Base-by-base conservation (phyloP, 2,329 filamentous ascomycete genomes). In the Phyllosticta ampelicida region DNA sequence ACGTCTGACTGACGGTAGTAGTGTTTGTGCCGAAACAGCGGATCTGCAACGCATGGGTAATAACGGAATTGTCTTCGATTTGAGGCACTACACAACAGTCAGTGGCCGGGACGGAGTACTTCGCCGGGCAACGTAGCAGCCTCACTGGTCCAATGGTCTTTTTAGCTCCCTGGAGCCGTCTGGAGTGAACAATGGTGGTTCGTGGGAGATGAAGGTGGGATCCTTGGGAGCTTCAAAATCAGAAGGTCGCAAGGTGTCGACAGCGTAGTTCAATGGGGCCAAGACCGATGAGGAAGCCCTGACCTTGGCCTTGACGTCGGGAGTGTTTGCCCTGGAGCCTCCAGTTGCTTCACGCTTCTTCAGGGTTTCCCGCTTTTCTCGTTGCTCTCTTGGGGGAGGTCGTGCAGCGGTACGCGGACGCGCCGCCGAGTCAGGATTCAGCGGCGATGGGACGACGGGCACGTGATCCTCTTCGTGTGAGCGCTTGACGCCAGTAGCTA, bases 1-100 rank as follows among this genome's bases (percentile, higher is more conserved):
- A 89, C 83, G 68, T 97, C 94, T 50, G 90, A 94, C 61, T 90
- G 86, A 61, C 91, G 86, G 73, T 95, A 96, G 76, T 88, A 94
- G 66, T 95, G 83, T 62, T 85, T 90, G 62, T 90, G 89, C 6
- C 89, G 86, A 67, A 96, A 96, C 19, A 82, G 79, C 1, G 90
- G 90, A 64, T 96, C 91, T 64, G 90, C 90, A 63, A 96, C 91
- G 69, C 89, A 95, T 65, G 91, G 88, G 29, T 86, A 87, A 70
- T 97, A 97, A 60, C 90, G 87, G 70, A 92, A 97, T 58, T 86
- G 81, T 64, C 80, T 81, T 65, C 84, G 83, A 67, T 86, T 86
- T 67, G 82, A 83, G 8, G 84, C 80, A 59, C 70, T 72, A 54
- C 16, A 36, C 51, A 36, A 29, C 44, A 53, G 21, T 59, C 13